phyloP scores from a whole-genome alignment of 2,329 filamentous ascomycete genomes.

The Nakataea oryzae region DNA sequence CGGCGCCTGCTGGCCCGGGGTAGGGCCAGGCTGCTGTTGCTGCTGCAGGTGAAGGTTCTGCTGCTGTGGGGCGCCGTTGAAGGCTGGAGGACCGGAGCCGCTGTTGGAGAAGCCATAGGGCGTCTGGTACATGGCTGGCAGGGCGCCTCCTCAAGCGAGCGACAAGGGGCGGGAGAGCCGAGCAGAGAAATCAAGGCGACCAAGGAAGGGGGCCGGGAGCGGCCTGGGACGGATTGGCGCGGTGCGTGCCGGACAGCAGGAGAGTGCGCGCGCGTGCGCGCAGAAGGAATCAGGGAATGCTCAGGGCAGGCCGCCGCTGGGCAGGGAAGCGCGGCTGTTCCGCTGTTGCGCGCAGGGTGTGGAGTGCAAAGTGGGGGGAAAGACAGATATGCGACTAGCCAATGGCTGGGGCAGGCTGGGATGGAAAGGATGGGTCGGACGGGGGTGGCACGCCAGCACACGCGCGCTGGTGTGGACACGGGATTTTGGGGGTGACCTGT shows the following conservation, averaged over 20 bases:
- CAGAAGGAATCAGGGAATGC: neutral
- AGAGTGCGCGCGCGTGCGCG: neutral
- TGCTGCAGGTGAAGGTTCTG: slow-evolving; percentile 36
- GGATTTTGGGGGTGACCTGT: neutral
- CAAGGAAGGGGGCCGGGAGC: slow-evolving; percentile 1
- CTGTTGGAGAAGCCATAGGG: slow-evolving; percentile 44
- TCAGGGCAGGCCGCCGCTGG: neutral
- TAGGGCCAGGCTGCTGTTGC: slow-evolving; percentile 1
- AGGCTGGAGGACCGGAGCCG: slow-evolving; percentile 36
- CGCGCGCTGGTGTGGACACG: neutral
- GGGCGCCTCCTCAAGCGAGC: slow-evolving; percentile 8
- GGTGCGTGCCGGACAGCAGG: neutral
- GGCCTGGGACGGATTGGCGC: neutral
- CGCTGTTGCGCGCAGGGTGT: neutral
- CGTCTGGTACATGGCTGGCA: slow-evolving; percentile 41
- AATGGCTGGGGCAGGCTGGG: neutral
- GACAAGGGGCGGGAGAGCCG: slow-evolving; percentile 7
- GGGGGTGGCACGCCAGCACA: neutral
- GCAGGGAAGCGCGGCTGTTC: neutral
- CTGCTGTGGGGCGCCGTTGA: slow-evolving; percentile 37
- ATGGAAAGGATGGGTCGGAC: neutral
- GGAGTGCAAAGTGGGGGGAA: no score
- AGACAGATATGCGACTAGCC: neutral
- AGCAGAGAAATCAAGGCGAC: slow-evolving; percentile 3
- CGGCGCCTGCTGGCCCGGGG: slow-evolving; percentile 21